Evolutionary conservation across 2,329 filamentous ascomycete genomes (phyloP), one percentile per base, ranked within the genome.

Genomic region (Aspergillus pseudonomiae): DNA sequence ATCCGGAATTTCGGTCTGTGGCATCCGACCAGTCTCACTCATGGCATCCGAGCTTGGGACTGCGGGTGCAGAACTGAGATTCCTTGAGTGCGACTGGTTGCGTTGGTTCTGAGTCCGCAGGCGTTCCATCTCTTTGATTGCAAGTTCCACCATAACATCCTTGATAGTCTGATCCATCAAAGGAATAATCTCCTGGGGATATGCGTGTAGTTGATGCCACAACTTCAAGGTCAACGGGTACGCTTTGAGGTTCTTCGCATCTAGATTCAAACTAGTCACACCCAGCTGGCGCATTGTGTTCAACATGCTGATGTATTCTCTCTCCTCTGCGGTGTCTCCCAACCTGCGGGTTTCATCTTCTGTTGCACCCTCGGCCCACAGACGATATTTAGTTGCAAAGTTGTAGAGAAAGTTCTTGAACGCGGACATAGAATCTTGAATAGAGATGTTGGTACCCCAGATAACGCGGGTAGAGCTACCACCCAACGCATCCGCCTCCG

Each of bases 401-500:
- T 96, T 96, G 75, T 89, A 88, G 32, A 99, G 82, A 73, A 99
- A 99, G 67, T 95, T 93, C 74, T 95, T 94, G 83, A 97, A 96
- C 0, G 89, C 85, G 58, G 89, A 87, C 77, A 96, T 91, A 0
- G 93, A 93, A 76, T 98, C 94, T 64, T 92, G 88, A 59, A 99
- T 91, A 6, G 94, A 97, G 57, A 99, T 92, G 45, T 96, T 98
- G 50, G 95, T 99, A 77, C 95, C 95, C 95, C 95, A 99, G 67
- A 99, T 94, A 63, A 96, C 88, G 69, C 91, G 89, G 61, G 90
- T 90, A 45, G 91, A 92, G 63, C 88, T 88, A 2, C 94, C 95
- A 45, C 93, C 94, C 46, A 97, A 86, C 1, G 85, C 87, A 74
- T 97, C 91, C 0, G 95, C 95, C 77, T 99, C 95, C 2, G 94